Base-by-base conservation (phyloP, 805 yeast species). In the Maudiozyma serrabonitensis region DNA sequence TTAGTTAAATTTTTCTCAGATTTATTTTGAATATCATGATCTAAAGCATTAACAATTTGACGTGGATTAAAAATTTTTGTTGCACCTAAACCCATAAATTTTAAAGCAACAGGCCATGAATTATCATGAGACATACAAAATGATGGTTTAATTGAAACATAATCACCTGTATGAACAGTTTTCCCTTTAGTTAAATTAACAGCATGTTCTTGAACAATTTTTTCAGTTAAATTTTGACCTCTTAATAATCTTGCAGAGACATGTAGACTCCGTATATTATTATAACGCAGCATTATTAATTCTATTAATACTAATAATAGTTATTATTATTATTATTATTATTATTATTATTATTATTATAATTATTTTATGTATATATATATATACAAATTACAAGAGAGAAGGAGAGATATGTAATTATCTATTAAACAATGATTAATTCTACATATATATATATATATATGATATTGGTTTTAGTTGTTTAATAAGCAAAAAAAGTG, bases 111-210 rank as follows among this genome's bases (percentile, higher is more conserved):
- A 0, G 99, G 99, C 99, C 99, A 95, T 42, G 97, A 84, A 70
- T 93, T 93, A 69, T 93, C 99, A 68, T 93, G 99, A 15, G 98
- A 88, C 99, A 93, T 93, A 68, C 97, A 95, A 71, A 93, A 95
- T 2, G 95, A 91, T 3, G 99, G 99, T 60, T 74, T 78, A 63
- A 93, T 91, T 2, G 96, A 80, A 46, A 95, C 98, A 69, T 90
- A 93, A 71, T 93, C 99, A 13, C 98, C 99, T 44, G 87, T 75
- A 59, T 74, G 81, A 37, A 93, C 96, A 48, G 72, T 64, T 65
- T 93, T 91, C 31, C 80, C 82, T n/a, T 74, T 61, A 21, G 93
- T 80, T 43, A 87, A 67, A 3, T 91, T 95, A 11, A 90, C 95
- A 3, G 98, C 95, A 64, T 87, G 91, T 60, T 78, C 79, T 66